Base-by-base conservation (phyloP, 352 stramenopile species). In the Elongisporangium anandrum region DNA sequence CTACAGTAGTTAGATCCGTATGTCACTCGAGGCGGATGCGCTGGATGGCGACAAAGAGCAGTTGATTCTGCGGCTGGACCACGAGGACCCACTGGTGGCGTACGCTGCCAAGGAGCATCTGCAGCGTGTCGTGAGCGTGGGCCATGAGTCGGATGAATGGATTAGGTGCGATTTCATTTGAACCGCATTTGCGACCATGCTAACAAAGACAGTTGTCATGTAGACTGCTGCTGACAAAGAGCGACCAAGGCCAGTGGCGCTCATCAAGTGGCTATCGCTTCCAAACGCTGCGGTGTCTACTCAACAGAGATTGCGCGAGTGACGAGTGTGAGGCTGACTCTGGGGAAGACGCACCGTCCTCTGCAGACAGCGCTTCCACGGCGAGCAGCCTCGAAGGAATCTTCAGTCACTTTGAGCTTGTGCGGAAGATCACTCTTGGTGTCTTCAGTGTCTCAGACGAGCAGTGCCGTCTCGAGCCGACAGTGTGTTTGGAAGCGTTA, bases 51-150 rank as follows among this genome's bases (percentile, higher is more conserved):
- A 59, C 61, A 16, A 54, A 49, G 10, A 55, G 34, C 39, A 58
- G 22, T 13, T 87, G n/a, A 23, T 70, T 4, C 47, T 16, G 6
- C 59, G 69, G 10, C 16, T 81, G 24, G 64, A 73, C 0, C 54
- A 70, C 15, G 52, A 50, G 0, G 78, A 90, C 39, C 61, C 77
- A 49, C 24, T 87, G 22, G 57, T 80, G 17, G 74, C 63, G 10
- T 88, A 73, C 62, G 26, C 68, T 12, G 77, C 73, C 13, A 69
- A 85, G 62, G 65, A 77, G 56, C 57, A 61, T 29, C 60, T 90
- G 34, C 50, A 47, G 23, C 60, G 60, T 45, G 16, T 68, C 7
- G 52, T 73, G 39, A 7, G 16, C 3, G 16, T 38, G 8, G 54
- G 51, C 38, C 21, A 24, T 17, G 52, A 20, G 59, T 53, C 61